These are phyloP conservation scores for Fusarium sp. DNA, from an alignment of 2,329 filamentous ascomycete genomes.

Conservation along the genomic window DNA sequence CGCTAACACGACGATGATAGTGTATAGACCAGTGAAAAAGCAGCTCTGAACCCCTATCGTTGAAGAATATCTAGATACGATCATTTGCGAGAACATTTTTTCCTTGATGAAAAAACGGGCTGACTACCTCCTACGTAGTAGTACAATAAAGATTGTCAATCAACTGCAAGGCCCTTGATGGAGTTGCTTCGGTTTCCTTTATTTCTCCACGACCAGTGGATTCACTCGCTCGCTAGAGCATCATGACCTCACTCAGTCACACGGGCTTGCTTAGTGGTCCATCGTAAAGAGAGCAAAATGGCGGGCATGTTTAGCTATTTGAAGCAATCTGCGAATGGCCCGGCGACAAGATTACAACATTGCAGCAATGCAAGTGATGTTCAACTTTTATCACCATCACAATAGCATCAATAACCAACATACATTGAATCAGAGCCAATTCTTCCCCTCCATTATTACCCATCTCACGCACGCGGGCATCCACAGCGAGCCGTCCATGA, in stretches of 20 bases:
- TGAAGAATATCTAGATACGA: neutral
- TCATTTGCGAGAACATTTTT: neutral
- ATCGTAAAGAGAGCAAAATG: neutral
- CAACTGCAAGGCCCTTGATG: slow-evolving; percentile 10
- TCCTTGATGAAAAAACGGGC: slow-evolving; percentile 5
- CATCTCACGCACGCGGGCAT: slow-evolving; percentile 26
- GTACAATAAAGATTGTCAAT: neutral
- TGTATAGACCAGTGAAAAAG: neutral
- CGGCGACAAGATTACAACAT: neutral
- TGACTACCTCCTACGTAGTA: neutral
- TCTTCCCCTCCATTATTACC: slow-evolving; percentile 17
- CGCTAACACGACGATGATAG: neutral
- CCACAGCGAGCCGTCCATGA: slow-evolving; percentile 35
- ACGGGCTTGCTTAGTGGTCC: neutral
- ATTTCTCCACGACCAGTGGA: slow-evolving; percentile 19
- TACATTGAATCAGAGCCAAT: slow-evolving; percentile 5
- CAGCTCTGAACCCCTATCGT: neutral
- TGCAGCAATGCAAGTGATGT: neutral
- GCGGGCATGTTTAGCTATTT: neutral
- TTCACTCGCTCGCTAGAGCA: slow-evolving; percentile 23
- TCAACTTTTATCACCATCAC: neutral
- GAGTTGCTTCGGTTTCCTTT: slow-evolving; percentile 31
- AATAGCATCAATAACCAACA: neutral
- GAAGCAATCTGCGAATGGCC: slow-evolving; percentile 1
- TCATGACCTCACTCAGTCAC: slow-evolving; percentile 37